Evolutionary conservation across 257 asterid species (phyloP), one percentile per base, ranked within the genome.

Genomic region (Eucommia ulmoides): DNA sequence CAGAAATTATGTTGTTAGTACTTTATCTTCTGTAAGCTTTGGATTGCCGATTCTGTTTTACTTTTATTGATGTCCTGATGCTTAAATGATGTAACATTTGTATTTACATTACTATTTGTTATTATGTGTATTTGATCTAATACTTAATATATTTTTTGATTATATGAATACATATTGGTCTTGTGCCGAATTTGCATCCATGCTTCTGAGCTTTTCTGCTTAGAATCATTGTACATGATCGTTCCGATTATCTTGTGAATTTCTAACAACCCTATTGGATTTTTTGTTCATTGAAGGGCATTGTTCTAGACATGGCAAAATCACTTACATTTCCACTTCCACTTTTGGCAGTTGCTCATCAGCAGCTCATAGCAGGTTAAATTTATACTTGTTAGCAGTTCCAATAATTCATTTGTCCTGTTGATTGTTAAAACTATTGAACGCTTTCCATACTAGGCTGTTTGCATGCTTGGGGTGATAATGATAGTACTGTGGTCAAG

Each of bases 321-420:
- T 73, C 84, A 18, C 69, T 72, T 22, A 63, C 67, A 25, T 89
- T 89, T 63, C 93, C 86, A 23, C 65, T 85, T 55, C 98, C 88
- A 58, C 94, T 89, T 70, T 52, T 79, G 49, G 61, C 94, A 1
- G 78, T 83, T 68, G 76, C 98, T 61, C 70, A 85, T 80, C 98
- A 89, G 75, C 98, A 80, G 73, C 82, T 89, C 49, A 77, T 89
- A 65, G 88, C 98, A 76, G 98, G 98, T 79, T 70, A 24, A 33
- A 17, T 19, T 50, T 46, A 20, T 18, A 59, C 1, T 41, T 45
- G 22, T 17, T 55, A 23, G 49, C 26, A 50, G 20, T 55, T 54
- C n/a, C 15, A 48, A 25, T 25, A 53, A 15, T 22, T 7, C 38
- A 45, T 17, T 18, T 41, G 23, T 60, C 16, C 19, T 22, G 35